A percentile compares a stretch with the other conserved stretches of the same genome.
phyloP scores from a whole-genome alignment of 441 rosid species.

The Croton laevigatus region DNA sequence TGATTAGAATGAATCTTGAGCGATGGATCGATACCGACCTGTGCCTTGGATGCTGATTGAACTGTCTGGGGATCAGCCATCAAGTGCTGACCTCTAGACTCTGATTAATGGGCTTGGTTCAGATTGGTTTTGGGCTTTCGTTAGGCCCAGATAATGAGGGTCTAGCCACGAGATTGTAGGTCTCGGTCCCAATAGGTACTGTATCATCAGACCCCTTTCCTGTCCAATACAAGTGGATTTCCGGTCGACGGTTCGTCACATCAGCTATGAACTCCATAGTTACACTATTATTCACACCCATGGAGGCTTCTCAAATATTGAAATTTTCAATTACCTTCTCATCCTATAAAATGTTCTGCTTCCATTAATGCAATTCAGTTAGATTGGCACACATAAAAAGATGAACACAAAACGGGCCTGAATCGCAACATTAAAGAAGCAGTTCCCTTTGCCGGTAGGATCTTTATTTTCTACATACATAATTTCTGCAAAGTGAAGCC shows the following conservation, averaged over 20 bases:
- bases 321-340: slow-evolving; percentile 7
- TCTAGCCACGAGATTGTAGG: too few relatives aligned
- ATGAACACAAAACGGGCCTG: not conserved
- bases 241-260: slow-evolving; percentile 20
- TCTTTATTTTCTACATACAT: slow-evolving; percentile 9
- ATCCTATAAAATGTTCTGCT: not conserved
- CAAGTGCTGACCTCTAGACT: too few relatives aligned
- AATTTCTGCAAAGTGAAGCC: slow-evolving; percentile 10
- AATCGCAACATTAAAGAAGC: slow-evolving; percentile 4
- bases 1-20: too few relatives aligned
- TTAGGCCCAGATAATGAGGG: too few relatives aligned
- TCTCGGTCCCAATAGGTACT: too few relatives aligned
- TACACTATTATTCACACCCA: not conserved
- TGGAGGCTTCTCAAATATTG: slow-evolving; percentile 3
- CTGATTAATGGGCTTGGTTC: too few relatives aligned
- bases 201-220: slow-evolving; percentile 93
- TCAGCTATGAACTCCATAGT: slow-evolving; percentile 3
- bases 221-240: slow-evolving; percentile 57
- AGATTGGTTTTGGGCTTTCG: too few relatives aligned
- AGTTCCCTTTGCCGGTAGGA: slow-evolving; percentile 5
- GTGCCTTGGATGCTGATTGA: too few relatives aligned
- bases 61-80: too few relatives aligned
- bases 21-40: too few relatives aligned
- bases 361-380: not conserved
- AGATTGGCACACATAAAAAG: not conserved